Evolutionary conservation across 345 rosid genomes (phyloP).

Genomic region (Populus davidiana): DNA sequence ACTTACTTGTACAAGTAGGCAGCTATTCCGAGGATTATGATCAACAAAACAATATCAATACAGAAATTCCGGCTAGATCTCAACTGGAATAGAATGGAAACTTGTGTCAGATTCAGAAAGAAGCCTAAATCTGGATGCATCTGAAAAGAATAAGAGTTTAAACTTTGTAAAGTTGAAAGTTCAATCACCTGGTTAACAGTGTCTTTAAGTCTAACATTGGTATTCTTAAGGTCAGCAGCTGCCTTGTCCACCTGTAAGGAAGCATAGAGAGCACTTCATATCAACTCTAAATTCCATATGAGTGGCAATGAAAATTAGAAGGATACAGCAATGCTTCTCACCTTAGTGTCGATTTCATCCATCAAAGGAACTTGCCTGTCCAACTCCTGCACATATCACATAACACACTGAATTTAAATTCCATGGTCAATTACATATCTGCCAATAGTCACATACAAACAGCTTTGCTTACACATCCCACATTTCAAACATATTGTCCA

Average conservation of each 20-base stretch:
- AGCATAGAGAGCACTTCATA: constrained; percentile 8
- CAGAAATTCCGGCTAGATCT: constrained; percentile 99
- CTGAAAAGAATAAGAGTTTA: constrained; percentile 11
- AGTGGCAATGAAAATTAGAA: constrained; percentile 4
- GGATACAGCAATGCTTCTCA: constrained; percentile 17
- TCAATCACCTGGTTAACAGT: constrained; percentile 85
- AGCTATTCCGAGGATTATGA: constrained; percentile 91
- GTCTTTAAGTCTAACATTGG: constrained; percentile 91
- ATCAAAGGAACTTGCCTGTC: constrained; percentile 96
- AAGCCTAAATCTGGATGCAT: constrained; percentile 11
- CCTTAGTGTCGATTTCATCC: constrained; percentile 99
- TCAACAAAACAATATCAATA: constrained; percentile 79
- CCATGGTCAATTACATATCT: constrained; percentile 5
- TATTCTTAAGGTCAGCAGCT: constrained; percentile 87
- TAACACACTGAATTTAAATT: constrained; percentile 15
- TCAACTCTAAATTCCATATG: constrained; percentile 7
- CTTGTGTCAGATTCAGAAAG: constrained; percentile 23
- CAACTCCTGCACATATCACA: constrained; percentile 59
- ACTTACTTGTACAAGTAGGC: constrained; percentile 98
- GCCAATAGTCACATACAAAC: constrained; percentile 11
- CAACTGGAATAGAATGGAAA: constrained; percentile 55
- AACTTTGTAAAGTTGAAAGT: constrained; percentile 8
- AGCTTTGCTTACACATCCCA: not conserved
- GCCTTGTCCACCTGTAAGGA: constrained; percentile 82
- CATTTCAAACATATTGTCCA: not conserved